These are phyloP conservation scores for Chrysoporthe puriensis DNA, from an alignment of 2,329 filamentous ascomycete genomes.

Conservation along the genomic window DNA sequence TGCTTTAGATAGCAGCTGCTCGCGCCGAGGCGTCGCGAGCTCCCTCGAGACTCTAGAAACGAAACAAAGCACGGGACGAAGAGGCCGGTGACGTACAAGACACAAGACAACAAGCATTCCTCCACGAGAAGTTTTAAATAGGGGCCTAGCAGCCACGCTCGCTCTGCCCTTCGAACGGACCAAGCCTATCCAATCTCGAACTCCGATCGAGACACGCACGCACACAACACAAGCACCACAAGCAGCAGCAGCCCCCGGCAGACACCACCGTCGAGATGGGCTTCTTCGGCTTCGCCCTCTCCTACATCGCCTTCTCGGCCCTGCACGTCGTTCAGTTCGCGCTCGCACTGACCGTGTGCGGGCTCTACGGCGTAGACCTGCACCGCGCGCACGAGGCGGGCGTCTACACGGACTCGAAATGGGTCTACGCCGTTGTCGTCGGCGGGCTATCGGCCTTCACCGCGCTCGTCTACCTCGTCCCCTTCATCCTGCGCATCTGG, in stretches of 20 bases:
- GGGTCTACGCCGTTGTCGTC: constrained; percentile 76
- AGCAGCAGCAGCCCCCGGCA: background rate
- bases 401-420: constrained; percentile 65
- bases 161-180: background rate
- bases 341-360: constrained; percentile 75
- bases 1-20: background rate
- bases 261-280: constrained; percentile 44
- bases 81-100: background rate
- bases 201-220: background rate
- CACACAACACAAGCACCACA: background rate
- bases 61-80: background rate
- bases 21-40: background rate
- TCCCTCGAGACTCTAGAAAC: background rate
- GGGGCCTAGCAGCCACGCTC: background rate
- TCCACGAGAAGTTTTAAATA: background rate
- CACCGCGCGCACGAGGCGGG: constrained; percentile 53
- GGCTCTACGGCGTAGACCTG: constrained; percentile 76
- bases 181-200: background rate
- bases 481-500: constrained; percentile 59
- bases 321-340: constrained; percentile 79
- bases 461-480: constrained; percentile 66
- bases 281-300: constrained; percentile 46
- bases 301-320: constrained; percentile 59
- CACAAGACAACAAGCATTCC: background rate
- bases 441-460: constrained; percentile 68